Evolutionary conservation across 1,284 basidiomycete species (phyloP), one percentile per base, ranked within the genome.

Genomic region (Cryptococcus jaspeensis): DNA sequence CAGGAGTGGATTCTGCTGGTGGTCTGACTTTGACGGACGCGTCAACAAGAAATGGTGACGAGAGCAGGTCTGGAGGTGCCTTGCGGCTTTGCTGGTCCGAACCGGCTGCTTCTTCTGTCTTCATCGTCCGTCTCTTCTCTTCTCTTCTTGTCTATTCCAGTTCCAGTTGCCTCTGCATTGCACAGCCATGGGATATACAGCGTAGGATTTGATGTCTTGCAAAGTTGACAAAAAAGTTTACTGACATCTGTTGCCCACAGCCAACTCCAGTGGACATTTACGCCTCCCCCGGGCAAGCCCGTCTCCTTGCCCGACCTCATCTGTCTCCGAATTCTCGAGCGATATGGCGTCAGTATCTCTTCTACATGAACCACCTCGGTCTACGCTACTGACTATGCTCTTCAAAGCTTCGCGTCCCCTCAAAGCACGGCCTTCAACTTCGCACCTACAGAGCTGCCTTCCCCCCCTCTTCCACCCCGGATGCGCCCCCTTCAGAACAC

Each of bases 251-350:
- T 58, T 66, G 22, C 53, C 16, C 23, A 11, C 53, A 75, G 74
- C 11, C 64, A 71, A n/a, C 60, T 73, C 32, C 73, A 74, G 58
- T 76, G 74, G 74, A 63, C 70, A 25, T 63, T 63, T 40, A 42
- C 63, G 1, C 57, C 61, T 15, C 67, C 68, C 25, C 25, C 54
- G 18, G 59, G 64, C n/a, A 58, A 58, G 13, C 59, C 62, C 18
- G 55, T 55, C 13, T 66, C 62, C 16, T 53, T 73, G 22, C 59
- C 58, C 32, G 73, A 76, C 37, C 63, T 74, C n/a, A 57, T 76
- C 54, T 50, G 70, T 12, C 60, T 62, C 28, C 61, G 72, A 5
- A 59, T 74, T 3, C 62, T 76, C 2, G 73, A 74, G 52, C 67
- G 68, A 39, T 72, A 76, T 53, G 63, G 66, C 12, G 73, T 74